These are phyloP conservation scores for Acrocalymma vagum DNA, from an alignment of 2,329 filamentous ascomycete species.

Conservation along the genomic window DNA sequence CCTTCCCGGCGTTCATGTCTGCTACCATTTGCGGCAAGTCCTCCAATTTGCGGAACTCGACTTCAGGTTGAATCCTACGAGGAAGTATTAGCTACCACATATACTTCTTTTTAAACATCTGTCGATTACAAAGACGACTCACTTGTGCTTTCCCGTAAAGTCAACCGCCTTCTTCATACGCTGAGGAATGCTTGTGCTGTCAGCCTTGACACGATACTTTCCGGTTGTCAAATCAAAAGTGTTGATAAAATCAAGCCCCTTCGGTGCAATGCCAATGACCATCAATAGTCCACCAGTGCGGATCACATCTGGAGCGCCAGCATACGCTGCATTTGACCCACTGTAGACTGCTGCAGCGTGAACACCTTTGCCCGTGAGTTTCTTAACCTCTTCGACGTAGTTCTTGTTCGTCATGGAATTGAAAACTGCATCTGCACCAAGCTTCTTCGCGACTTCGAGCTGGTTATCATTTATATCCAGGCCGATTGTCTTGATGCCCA, in stretches of 20 bases:
- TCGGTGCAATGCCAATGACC: slow-evolving; percentile 53
- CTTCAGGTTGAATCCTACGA: slow-evolving; percentile 48
- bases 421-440: slow-evolving; percentile 54
- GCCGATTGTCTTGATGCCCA: slow-evolving; percentile 54
- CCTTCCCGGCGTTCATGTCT: slow-evolving; percentile 49
- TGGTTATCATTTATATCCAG: slow-evolving; percentile 56
- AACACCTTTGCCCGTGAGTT: slow-evolving; percentile 51
- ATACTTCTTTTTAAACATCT: background rate
- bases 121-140: background rate
- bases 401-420: slow-evolving; percentile 52
- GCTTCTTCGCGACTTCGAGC: slow-evolving; percentile 48
- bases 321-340: slow-evolving; percentile 48
- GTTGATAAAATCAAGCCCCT: slow-evolving; percentile 46
- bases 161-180: slow-evolving; percentile 55
- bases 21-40: slow-evolving; percentile 50
- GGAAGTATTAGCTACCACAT: slow-evolving; percentile 7
- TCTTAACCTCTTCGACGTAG: slow-evolving; percentile 51
- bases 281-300: slow-evolving; percentile 52
- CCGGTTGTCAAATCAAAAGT: slow-evolving; percentile 53
- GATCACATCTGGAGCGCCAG: slow-evolving; percentile 46
- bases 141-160: slow-evolving; percentile 52
- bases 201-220: slow-evolving; percentile 51
- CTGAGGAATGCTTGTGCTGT: slow-evolving; percentile 54
- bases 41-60: slow-evolving; percentile 51
- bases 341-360: slow-evolving; percentile 55